Conservation (phyloP, 2,329 filamentous ascomycete genomes). For the Epichloe baconii region DNA sequence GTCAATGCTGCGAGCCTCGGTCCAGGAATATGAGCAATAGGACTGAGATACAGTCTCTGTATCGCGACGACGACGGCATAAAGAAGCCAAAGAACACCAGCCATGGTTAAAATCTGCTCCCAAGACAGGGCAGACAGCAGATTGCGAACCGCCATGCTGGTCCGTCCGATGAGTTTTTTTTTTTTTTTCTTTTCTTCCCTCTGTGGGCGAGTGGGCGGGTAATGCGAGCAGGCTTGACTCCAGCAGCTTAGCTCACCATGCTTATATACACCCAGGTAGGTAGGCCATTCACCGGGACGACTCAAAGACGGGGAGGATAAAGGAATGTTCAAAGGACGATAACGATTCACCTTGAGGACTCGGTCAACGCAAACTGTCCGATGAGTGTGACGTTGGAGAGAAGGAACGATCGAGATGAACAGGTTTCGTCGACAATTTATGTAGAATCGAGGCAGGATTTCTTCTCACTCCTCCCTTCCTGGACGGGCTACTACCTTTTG, state of each 20-base stretch:
- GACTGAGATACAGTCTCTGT: slow-evolving; percentile 23
- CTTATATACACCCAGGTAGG: too few relatives aligned
- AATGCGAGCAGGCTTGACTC: neutral
- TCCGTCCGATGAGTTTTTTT: neutral
- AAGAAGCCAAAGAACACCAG: slow-evolving; percentile 15
- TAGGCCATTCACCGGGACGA: neutral
- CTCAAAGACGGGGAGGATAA: neutral
- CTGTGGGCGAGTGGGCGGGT: neutral
- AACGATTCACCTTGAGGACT: neutral
- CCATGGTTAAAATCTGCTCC: slow-evolving; percentile 14
- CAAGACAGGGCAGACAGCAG: slow-evolving; percentile 12
- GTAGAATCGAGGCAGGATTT: neutral
- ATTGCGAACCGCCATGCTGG: slow-evolving; percentile 9
- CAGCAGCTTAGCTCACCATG: neutral
- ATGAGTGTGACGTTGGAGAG: neutral
- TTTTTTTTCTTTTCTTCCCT: too few relatives aligned
- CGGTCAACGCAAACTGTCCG: neutral
- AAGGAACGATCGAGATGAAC: neutral
- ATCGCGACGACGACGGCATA: slow-evolving; percentile 17
- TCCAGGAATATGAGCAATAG: slow-evolving; percentile 25
- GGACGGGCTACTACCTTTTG: neutral
- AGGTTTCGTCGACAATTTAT: neutral
- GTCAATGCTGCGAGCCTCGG: slow-evolving; percentile 26
- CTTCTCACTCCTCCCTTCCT: neutral
- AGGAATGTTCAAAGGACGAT: neutral